Base-by-base conservation (phyloP, 495 filamentous ascomycete genomes). In the Letharia lupina region DNA sequence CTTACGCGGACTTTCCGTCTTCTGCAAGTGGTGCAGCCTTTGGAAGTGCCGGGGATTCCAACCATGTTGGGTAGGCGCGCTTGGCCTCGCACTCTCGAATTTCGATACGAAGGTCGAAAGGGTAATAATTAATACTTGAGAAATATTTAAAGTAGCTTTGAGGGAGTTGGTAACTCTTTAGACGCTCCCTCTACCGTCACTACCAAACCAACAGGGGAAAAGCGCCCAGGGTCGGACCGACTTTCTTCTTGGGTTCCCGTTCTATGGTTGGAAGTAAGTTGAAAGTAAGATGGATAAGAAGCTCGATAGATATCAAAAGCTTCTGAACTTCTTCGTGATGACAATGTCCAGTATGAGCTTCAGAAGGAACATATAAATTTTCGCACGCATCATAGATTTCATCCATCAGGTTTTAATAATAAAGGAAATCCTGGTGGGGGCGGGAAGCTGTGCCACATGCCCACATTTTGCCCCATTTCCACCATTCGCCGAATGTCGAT, bases 1-100 rank as follows among this genome's bases (percentile, higher is more conserved):
- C 54, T 57, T 57, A 57, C 54, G 54, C 54, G 54, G 1, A 57
- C 33, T 57, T 57, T 57, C 31, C 54, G 54, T 20, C 33, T 16
- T 57, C 4, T 57, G 33, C 54, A 57, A 37, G 54, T 57, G 54
- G 54, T 57, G 54, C 54, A 57, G 5, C 54, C 54, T 57, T 57
- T 57, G 31, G 54, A 57, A 57, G 11, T 57, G n/a, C 54, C 54
- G 31, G 54, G 54, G 15, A 57, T 37, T 37, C 54, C 54, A 57
- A 37, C 54, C 54, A 57, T 57, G 33, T 37, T 20, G 54, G 33
- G 23, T 12, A 15, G 23, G 10, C 31, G 54, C 31, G 33, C 33
- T 37, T 37, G 54, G 13, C 54, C 54, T 57, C 54, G 54, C 54
- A 57, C 54, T 57, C 48, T 31, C 5, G 23, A 52, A 1, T 4